phyloP scores from a whole-genome alignment of 257 asterid species.

The Gynochthodes officinalis region DNA sequence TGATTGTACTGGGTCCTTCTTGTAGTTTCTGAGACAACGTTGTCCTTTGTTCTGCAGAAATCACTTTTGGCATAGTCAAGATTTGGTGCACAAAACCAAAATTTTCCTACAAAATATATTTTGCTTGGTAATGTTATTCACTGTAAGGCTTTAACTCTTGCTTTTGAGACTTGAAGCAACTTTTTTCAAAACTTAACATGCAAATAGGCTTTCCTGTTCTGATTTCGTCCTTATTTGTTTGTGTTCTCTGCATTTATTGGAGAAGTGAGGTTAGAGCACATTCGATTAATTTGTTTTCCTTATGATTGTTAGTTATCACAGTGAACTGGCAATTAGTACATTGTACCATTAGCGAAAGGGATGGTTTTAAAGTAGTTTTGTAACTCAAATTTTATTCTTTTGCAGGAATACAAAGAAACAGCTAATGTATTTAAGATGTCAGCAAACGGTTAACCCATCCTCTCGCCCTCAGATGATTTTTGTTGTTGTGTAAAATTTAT shows the following conservation, averaged over 20 bases:
- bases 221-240: neutral
- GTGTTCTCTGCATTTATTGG: neutral
- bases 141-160: neutral
- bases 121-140: neutral
- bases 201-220: neutral
- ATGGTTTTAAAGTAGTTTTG: neutral
- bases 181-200: neutral
- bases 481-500: neutral
- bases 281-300: neutral
- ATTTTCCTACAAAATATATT: neutral
- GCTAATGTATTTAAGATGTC: neutral
- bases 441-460: neutral
- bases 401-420: neutral
- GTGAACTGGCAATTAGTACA: neutral
- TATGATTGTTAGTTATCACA: neutral
- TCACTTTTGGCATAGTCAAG: neutral
- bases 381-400: neutral
- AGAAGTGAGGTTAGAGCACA: neutral
- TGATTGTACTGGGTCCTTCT: neutral
- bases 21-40: neutral
- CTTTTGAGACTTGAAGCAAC: neutral
- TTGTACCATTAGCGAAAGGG: neutral
- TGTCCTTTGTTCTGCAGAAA: neutral
- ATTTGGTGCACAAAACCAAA: neutral
- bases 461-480: neutral